Evolutionary conservation across 2,329 filamentous ascomycete genomes (phyloP).

Genomic region (Mariannaea sp.): DNA sequence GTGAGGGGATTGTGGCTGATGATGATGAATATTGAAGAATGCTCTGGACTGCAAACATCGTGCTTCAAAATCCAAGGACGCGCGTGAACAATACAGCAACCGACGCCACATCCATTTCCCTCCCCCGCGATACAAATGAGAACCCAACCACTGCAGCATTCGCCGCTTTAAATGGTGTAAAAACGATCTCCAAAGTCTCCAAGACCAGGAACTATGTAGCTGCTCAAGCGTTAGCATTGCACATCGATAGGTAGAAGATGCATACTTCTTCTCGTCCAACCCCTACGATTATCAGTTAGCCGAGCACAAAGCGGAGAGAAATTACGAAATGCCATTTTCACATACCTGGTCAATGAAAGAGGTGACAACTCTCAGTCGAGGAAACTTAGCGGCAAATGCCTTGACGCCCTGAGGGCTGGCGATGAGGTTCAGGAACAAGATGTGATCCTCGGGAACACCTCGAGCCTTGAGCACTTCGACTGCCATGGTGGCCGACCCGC

Average conservation of each 20-base stretch:
- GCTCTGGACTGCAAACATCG: conserved; percentile 26
- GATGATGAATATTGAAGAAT: conserved; percentile 60
- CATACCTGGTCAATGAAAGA: conserved; percentile 86
- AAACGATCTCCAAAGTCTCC: conserved; percentile 96
- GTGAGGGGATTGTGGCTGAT: conserved; percentile 57
- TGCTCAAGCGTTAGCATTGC: conserved; percentile 53
- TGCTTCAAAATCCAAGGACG: conserved; percentile 28
- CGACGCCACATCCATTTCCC: conserved; percentile 21
- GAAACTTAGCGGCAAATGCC: conserved; percentile 88
- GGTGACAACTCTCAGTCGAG: conserved; percentile 87
- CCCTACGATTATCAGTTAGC: conserved; percentile 54
- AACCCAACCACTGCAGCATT: conserved; percentile 18
- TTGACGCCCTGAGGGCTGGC: conserved; percentile 92
- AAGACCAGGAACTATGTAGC: conserved; percentile 92
- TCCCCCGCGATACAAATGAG: conserved; percentile 19
- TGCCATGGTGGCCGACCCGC: conserved; percentile 95
- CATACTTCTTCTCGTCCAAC: conserved; percentile 95
- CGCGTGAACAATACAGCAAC: conserved; percentile 21
- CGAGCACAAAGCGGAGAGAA: conserved; percentile 12
- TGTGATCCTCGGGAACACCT: conserved; percentile 92
- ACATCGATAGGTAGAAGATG: conserved; percentile 11
- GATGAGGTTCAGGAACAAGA: conserved; percentile 95
- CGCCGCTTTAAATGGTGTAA: conserved; percentile 74
- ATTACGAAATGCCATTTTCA: conserved; percentile 12
- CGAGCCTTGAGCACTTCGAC: conserved; percentile 89